Evolutionary conservation across 768 basidiomycete genomes (phyloP).

Genomic region (Atractiella rhizophila): DNA sequence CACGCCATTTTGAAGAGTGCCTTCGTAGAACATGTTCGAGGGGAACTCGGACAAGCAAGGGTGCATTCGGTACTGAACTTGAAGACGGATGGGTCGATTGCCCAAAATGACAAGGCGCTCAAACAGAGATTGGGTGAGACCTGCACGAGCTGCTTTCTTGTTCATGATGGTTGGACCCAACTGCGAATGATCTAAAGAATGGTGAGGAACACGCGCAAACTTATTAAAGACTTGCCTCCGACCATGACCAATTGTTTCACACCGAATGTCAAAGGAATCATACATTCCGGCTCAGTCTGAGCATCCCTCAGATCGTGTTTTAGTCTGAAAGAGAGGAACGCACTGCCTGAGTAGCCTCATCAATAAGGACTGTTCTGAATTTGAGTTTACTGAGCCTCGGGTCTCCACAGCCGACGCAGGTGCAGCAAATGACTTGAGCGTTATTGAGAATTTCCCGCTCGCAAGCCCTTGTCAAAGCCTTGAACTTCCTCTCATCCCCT

Average conservation of each 20-base stretch:
- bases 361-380: conserved; percentile 92
- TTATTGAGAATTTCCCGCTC: conserved; percentile 90
- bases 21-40: conserved; percentile 99
- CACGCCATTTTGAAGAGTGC: conserved; percentile 92
- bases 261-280: conserved; percentile 94
- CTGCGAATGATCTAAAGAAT: conserved; percentile 32
- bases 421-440: conserved; percentile 95
- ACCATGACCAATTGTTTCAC: conserved; percentile 97
- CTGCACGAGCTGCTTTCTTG: conserved; percentile 98
- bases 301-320: neutral
- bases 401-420: conserved; percentile 92
- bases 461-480: conserved; percentile 74
- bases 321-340: neutral
- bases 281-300: conserved; percentile 41
- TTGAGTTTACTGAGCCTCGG: conserved; percentile 88
- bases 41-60: conserved; percentile 97
- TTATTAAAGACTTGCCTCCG: conserved; percentile 39
- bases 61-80: conserved; percentile 99
- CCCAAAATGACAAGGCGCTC: conserved; percentile 85
- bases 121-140: conserved; percentile 89
- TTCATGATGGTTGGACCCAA: conserved; percentile 99
- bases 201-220: neutral
- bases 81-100: conserved; percentile 88
- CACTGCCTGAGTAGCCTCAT: conserved; percentile 67
- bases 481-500: conserved; percentile 92